phyloP scores from a whole-genome alignment of 2,329 filamentous ascomycete species.

The Penicillium sp. region DNA sequence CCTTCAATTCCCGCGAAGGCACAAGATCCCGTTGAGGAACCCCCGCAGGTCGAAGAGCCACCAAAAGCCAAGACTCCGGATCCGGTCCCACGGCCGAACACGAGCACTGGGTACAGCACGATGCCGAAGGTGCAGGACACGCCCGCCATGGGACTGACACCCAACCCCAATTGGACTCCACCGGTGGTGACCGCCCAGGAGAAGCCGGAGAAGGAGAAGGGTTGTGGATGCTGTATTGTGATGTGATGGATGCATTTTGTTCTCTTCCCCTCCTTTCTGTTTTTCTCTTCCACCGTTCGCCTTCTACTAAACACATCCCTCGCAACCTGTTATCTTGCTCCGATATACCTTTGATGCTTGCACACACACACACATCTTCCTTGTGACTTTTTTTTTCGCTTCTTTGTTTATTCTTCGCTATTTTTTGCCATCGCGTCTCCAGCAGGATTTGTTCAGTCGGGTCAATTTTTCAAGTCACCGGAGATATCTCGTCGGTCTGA shows the following conservation, averaged over 20 bases:
- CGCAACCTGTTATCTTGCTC: neutral
- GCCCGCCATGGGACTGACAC: conserved; percentile 34
- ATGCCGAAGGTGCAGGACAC: conserved; percentile 48
- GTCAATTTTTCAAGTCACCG: conserved; percentile 7
- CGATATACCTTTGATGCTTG: neutral
- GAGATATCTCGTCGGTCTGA: conserved; percentile 4
- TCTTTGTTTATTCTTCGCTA: neutral
- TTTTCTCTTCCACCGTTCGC: neutral
- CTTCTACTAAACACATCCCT: no score
- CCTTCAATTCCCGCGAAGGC: conserved; percentile 20
- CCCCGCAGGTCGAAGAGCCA: conserved; percentile 12
- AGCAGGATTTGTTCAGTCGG: conserved; percentile 25
- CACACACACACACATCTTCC: neutral
- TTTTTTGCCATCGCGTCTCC: no score
- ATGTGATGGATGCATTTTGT: conserved; percentile 56
- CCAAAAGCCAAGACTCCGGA: conserved; percentile 35
- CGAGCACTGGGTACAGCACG: conserved; percentile 50
- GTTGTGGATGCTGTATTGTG: conserved; percentile 69
- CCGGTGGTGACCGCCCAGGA: conserved; percentile 54
- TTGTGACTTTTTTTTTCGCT: neutral
- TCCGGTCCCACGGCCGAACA: conserved; percentile 37
- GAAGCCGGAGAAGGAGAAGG: conserved; percentile 49
- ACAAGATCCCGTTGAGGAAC: conserved; percentile 9
- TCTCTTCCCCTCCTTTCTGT: conserved; percentile 11
- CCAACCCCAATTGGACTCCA: conserved; percentile 41